A percentile compares a stretch with the other conserved stretches of the same genome.
Evolutionary conservation across 352 stramenopile genomes (phyloP).

Genomic region (Thalassiosira hispida): DNA sequence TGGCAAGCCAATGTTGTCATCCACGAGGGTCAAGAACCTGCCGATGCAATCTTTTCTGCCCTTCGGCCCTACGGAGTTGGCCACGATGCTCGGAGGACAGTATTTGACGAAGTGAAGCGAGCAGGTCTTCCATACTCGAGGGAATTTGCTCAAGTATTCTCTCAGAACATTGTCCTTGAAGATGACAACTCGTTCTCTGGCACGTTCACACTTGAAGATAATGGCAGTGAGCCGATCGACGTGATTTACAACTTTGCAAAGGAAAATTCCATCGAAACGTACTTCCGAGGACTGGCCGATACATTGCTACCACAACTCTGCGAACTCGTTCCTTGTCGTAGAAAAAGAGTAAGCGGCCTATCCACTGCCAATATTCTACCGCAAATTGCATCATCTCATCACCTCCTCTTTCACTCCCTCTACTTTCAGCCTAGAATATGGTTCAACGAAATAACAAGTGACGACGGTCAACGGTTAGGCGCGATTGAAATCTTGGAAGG

Average conservation of each 20-base stretch:
- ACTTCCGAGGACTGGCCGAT: constrained; percentile 39
- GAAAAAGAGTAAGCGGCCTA: no score
- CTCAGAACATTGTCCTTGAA: constrained; percentile 41
- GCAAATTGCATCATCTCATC: no score
- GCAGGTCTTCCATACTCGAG: constrained; percentile 31
- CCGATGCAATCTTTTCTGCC: constrained; percentile 48
- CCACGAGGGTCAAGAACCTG: constrained; percentile 41
- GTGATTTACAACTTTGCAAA: constrained; percentile 55
- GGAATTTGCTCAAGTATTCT: constrained; percentile 49
- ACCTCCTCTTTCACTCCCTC: no score
- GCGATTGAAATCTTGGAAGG: constrained; percentile 50
- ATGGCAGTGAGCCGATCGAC: constrained; percentile 56
- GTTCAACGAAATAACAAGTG: constrained; percentile 38
- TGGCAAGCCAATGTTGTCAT: constrained; percentile 49
- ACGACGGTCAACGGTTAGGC: constrained; percentile 34
- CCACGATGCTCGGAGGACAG: constrained; percentile 35
- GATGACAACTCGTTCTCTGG: constrained; percentile 36
- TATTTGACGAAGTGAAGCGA: constrained; percentile 48
- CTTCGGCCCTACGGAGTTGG: constrained; percentile 49
- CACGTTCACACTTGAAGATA: constrained; percentile 55
- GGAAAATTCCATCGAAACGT: constrained; percentile 34
- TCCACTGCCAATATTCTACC: background rate
- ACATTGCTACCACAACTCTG: constrained; percentile 52
- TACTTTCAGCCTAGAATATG: constrained; percentile 52
- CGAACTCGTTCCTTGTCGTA: constrained; percentile 38